phyloP scores from a whole-genome alignment of 352 stramenopile species.

The Pythium oligandrum region DNA sequence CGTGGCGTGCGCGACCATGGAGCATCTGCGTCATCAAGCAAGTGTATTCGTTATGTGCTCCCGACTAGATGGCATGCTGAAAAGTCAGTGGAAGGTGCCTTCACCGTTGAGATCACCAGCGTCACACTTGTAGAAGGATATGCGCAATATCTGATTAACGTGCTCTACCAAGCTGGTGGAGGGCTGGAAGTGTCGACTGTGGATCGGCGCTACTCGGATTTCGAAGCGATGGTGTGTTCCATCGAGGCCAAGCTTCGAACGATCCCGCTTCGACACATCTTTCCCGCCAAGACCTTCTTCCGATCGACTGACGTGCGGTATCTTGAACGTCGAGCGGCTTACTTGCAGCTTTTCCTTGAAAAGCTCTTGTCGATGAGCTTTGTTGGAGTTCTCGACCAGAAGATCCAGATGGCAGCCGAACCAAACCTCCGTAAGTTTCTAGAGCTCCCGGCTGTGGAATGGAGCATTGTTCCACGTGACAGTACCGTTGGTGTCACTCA shows the following conservation, averaged over 20 bases:
- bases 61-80: conserved; percentile 45
- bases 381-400: conserved; percentile 56
- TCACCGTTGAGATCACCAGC: conserved; percentile 67
- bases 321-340: conserved; percentile 50
- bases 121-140: conserved; percentile 39
- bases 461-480: conserved; percentile 55
- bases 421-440: conserved; percentile 62
- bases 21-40: conserved; percentile 8
- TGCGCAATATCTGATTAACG: conserved; percentile 59
- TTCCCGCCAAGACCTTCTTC: conserved; percentile 78
- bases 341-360: conserved; percentile 64
- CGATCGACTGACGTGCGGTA: conserved; percentile 47
- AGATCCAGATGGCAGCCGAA: conserved; percentile 62
- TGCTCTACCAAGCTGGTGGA: conserved; percentile 44
- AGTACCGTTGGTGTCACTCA: neutral
- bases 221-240: conserved; percentile 42
- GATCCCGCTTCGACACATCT: conserved; percentile 36
- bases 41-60: conserved; percentile 62
- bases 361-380: conserved; percentile 51
- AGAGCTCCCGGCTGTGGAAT: conserved; percentile 60
- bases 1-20: too few species aligned
- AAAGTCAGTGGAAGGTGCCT: conserved; percentile 39
- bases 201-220: conserved; percentile 68
- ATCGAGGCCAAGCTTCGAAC: conserved; percentile 54
- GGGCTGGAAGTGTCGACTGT: conserved; percentile 39